phyloP scores from a whole-genome alignment of 345 rosid genomes.

The Trapa incisa region DNA sequence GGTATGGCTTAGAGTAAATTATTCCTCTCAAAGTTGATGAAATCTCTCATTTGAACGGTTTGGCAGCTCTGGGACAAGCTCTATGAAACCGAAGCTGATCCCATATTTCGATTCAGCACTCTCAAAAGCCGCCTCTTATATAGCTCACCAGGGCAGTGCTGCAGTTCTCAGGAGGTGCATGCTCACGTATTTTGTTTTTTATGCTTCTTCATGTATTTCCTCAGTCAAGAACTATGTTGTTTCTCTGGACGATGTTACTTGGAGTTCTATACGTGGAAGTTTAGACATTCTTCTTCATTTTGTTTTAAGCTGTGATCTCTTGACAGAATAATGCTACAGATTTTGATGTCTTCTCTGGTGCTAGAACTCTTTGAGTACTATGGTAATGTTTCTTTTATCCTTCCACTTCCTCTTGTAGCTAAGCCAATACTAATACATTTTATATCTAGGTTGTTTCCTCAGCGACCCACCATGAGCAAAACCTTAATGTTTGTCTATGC shows the following conservation, averaged over 20 bases:
- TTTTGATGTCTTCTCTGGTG: background rate
- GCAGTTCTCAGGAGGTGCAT: constrained; percentile 25
- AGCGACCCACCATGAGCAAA: constrained; percentile 19
- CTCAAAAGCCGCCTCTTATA: constrained; percentile 23
- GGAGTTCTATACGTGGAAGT: background rate
- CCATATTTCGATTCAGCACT: constrained; percentile 32
- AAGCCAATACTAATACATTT: background rate
- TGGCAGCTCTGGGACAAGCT: constrained; percentile 30
- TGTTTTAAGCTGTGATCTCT: background rate
- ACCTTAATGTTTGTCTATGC: constrained; percentile 25
- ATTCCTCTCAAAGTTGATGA: background rate
- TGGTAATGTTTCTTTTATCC: background rate
- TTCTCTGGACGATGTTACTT: background rate
- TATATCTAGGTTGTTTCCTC: constrained; percentile 34
- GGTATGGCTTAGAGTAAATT: background rate
- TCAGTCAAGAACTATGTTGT: background rate
- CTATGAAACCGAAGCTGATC: constrained; percentile 36
- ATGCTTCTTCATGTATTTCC: background rate
- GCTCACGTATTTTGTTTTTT: too few relatives aligned
- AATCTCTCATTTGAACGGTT: background rate
- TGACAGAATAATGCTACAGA: background rate
- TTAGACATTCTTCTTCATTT: background rate
- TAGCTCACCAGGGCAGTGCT: constrained; percentile 27
- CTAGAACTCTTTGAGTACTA: background rate
- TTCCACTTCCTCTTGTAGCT: background rate